Conservation (phyloP, 257 asterid genomes). For the Solanum chilense region DNA sequence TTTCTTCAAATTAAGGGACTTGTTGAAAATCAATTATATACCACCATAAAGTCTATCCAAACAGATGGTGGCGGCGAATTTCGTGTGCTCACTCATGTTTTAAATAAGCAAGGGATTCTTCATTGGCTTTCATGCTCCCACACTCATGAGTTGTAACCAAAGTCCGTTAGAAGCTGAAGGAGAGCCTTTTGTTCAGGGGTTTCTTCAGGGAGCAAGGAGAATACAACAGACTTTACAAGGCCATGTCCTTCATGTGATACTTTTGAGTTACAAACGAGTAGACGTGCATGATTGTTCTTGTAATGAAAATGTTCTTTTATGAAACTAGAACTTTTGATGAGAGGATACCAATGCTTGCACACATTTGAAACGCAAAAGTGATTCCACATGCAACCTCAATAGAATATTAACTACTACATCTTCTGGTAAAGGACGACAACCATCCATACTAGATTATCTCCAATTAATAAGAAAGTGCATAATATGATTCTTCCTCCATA, state of each 20-base stretch:
- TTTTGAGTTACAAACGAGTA: slow-evolving; percentile 12
- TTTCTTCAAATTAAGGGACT: too few species aligned
- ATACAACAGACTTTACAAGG: background rate
- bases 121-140: too few species aligned
- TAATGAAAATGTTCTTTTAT: slow-evolving; percentile 12
- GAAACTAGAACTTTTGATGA: slow-evolving; percentile 18
- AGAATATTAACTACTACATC: slow-evolving; percentile 18
- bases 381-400: slow-evolving; percentile 21
- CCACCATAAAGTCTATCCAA: too few species aligned
- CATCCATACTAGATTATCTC: background rate
- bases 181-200: background rate
- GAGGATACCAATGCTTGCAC: slow-evolving; percentile 25
- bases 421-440: background rate
- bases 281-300: slow-evolving; percentile 10
- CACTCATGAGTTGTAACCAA: background rate
- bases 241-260: background rate
- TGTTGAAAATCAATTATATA: too few species aligned
- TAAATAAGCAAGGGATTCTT: too few species aligned
- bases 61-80: too few species aligned
- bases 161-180: background rate
- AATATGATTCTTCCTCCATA: too few species aligned
- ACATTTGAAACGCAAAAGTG: slow-evolving; percentile 19
- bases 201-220: background rate
- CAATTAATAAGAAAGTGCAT: too few species aligned
- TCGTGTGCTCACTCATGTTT: too few species aligned